Evolutionary conservation across 139 green algal genomes (phyloP).

Genomic region (Micractinium sp.): DNA sequence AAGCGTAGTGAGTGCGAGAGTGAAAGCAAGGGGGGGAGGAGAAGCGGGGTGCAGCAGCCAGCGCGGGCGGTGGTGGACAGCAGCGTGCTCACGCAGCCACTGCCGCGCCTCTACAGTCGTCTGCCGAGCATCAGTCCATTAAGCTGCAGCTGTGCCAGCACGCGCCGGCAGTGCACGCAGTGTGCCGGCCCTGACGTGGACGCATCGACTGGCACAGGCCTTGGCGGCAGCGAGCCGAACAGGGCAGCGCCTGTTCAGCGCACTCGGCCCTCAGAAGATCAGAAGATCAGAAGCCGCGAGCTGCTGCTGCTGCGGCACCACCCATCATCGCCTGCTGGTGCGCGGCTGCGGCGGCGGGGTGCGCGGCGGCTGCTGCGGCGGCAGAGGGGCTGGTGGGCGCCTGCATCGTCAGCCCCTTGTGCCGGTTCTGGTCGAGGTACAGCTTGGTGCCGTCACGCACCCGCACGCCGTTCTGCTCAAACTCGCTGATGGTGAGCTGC

Average conservation of each 20-base stretch:
- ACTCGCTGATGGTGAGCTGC: conserved; percentile 40
- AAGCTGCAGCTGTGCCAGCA: too few species aligned
- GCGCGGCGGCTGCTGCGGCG: conserved; percentile 17
- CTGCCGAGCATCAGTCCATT: too few species aligned
- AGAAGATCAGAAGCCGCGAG: neutral
- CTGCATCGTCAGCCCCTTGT: neutral
- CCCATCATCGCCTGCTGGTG: conserved; percentile 10
- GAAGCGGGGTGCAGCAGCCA: too few species aligned
- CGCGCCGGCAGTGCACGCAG: too few species aligned
- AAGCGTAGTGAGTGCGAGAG: neutral
- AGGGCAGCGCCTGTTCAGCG: too few species aligned
- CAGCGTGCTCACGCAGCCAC: neutral
- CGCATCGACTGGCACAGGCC: too few species aligned
- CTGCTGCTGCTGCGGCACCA: neutral
- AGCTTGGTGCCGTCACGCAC: conserved; percentile 46
- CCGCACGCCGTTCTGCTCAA: conserved; percentile 45
- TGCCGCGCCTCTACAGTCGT: neutral
- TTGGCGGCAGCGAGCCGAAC: too few species aligned
- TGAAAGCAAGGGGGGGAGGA: neutral
- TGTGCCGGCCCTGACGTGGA: too few species aligned
- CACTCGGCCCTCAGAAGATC: too few species aligned
- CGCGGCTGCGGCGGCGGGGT: neutral
- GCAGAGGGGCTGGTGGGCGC: neutral
- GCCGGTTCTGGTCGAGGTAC: conserved; percentile 45
- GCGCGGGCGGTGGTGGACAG: too few species aligned